A percentile compares a stretch with the other conserved stretches of the same genome.
phyloP scores from a whole-genome alignment of 116 monocot species.

The Posidonia oceanica region DNA sequence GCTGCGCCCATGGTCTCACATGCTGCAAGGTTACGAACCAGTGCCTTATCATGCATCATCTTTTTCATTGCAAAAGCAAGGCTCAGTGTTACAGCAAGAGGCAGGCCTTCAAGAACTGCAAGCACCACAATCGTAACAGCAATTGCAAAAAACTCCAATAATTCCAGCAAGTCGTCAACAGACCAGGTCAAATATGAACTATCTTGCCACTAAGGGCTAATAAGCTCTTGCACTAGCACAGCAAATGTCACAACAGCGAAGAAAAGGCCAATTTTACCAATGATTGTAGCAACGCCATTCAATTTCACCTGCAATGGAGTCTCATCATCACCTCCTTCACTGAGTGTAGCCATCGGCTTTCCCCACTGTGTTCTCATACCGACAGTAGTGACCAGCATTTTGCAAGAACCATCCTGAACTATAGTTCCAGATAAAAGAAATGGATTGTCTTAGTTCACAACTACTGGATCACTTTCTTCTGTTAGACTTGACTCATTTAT shows the following conservation, averaged over 20 bases:
- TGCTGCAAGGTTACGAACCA: constrained; percentile 65
- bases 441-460: constrained; percentile 42
- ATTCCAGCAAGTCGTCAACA: constrained; percentile 37
- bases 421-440: constrained; percentile 78
- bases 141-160: constrained; percentile 61
- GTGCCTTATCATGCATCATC: constrained; percentile 81
- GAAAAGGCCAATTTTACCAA: constrained; percentile 68
- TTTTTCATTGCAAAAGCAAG: constrained; percentile 91
- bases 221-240: constrained; percentile 36
- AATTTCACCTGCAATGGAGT: constrained; percentile 74
- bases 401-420: constrained; percentile 67
- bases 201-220: constrained; percentile 26
- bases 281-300: constrained; percentile 65
- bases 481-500: constrained; percentile 70
- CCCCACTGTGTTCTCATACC: constrained; percentile 89
- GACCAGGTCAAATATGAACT: constrained; percentile 36
- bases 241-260: constrained; percentile 68
- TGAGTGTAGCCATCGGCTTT: constrained; percentile 57
- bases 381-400: constrained; percentile 75
- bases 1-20: constrained; percentile 73
- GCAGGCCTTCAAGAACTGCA: constrained; percentile 79
- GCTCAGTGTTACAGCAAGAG: constrained; percentile 68
- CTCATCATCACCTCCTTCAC: constrained; percentile 69
- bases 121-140: constrained; percentile 82
- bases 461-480: constrained; percentile 64